phyloP scores from a whole-genome alignment of 2,329 filamentous ascomycete genomes.

The Penicillium glabrum region DNA sequence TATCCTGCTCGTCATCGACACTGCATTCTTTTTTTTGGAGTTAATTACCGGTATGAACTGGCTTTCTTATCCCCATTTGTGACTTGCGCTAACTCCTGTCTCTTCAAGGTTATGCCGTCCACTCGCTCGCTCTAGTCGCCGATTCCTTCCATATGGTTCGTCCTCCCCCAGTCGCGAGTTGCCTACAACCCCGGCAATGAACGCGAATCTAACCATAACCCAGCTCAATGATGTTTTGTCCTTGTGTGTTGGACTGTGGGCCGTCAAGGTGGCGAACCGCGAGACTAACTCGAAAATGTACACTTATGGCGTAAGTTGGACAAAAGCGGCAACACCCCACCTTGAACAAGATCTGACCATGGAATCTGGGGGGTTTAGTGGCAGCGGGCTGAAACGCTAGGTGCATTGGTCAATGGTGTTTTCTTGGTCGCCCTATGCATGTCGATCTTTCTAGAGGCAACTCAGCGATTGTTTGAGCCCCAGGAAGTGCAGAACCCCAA shows the following conservation, averaged over 20 bases:
- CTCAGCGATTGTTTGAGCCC: conserved; percentile 88
- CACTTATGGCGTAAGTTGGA: conserved; percentile 79
- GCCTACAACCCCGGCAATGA: not conserved
- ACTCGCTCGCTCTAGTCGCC: conserved; percentile 89
- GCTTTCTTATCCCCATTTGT: not conserved
- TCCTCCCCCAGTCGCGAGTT: conserved; percentile 9
- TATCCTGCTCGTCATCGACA: conserved; percentile 88
- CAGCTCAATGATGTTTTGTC: conserved; percentile 97
- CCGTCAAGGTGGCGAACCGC: conserved; percentile 82
- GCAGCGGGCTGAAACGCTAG: conserved; percentile 95
- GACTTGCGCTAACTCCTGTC: conserved; percentile 10
- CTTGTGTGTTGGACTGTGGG: conserved; percentile 88
- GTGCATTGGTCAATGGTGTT: conserved; percentile 94
- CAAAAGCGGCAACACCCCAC: not conserved
- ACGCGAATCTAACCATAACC: not conserved
- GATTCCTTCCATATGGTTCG: conserved; percentile 97
- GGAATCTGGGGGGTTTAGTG: conserved; percentile 56
- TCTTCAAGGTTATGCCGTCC: conserved; percentile 69
- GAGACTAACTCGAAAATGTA: conserved; percentile 82
- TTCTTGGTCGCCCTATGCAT: conserved; percentile 96
- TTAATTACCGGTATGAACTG: conserved; percentile 62
- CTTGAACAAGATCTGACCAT: conserved; percentile 10
- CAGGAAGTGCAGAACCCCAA: conserved; percentile 82
- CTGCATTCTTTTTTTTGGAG: conserved; percentile 86
- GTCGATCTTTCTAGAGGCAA: conserved; percentile 92